These are phyloP conservation scores for Phialocephala subalpina DNA, from an alignment of 2,329 filamentous ascomycete species.

Conservation along the genomic window DNA sequence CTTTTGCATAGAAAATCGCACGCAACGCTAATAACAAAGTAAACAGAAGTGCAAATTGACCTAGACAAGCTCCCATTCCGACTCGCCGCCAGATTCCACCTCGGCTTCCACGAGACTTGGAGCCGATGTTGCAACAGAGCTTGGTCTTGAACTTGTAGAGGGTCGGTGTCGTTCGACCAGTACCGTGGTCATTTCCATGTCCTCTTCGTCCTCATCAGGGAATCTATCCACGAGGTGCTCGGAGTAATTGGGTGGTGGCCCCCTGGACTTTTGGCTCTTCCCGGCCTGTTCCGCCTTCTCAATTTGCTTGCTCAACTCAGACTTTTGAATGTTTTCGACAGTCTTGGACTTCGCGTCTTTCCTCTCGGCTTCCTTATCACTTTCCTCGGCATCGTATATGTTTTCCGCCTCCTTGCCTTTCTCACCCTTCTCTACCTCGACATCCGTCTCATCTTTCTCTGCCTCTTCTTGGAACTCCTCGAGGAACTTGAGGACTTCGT, in stretches of 20 bases:
- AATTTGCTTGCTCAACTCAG: background rate
- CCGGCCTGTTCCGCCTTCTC: background rate
- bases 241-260: background rate
- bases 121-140: conserved; percentile 3
- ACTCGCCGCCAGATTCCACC: background rate
- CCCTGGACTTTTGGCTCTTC: background rate
- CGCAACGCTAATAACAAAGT: background rate
- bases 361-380: too few species aligned
- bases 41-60: background rate
- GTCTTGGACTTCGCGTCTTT: too few species aligned
- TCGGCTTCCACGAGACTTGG: background rate
- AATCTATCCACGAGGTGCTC: background rate
- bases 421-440: background rate
- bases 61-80: conserved; percentile 1
- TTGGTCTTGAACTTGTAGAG: background rate
- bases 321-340: background rate
- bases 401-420: background rate
- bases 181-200: background rate
- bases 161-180: background rate
- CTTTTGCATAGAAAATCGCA: background rate
- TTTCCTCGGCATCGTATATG: background rate
- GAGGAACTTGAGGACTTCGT: background rate
- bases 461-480: background rate
- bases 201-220: background rate
- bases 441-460: background rate